Base-by-base conservation (phyloP, 352 stramenopile species). In the Phytophthora pseudosyringae region DNA sequence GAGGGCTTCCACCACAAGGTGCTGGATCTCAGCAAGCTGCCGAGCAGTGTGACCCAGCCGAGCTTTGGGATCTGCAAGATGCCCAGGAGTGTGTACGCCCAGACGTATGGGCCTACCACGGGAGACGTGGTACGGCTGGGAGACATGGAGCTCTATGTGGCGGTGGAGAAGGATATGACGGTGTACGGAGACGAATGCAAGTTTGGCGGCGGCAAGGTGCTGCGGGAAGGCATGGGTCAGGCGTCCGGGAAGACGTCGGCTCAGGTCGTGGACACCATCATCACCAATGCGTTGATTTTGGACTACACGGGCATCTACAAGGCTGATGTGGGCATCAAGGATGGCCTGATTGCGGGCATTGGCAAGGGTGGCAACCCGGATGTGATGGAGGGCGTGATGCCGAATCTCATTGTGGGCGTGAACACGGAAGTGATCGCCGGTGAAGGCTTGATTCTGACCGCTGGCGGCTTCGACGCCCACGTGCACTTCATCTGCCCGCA, bases 361-460 rank as follows among this genome's bases (percentile, higher is more conserved):
- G 97, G 97, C 35, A 99, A 99, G 69, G 96, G 96, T 13, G 97
- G 97, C 44, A 99, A 99, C 82, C 95, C 96, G 6, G 96, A 99
- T 72, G 94, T 97, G 28, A 99, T 99, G 96, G 91, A 94, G 25
- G 80, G 81, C 13, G 95, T 98, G 3, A 82, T 83, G 66, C 67
- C 80, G 10, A 89, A 92, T 59, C 94, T 98, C 72, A 81, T 97
- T 33, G 83, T 97, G 8, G 91, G 90, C 53, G 84, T 97, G 31
- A 96, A 93, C 67, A 98, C 95, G 1, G 95, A 99, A 77, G 96
- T 97, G 11, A 99, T 99, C 75, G 96, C 96, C 10, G 97, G 92
- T 49, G 96, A 99, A 83, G 95, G 95, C 12, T 75, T 99, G 55
- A 98, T 99, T 80, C 57, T 99, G 8, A 99, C 97, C 6, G 92